Conservation (phyloP, 164 flowering plant genomes). For the Amborella trichopoda region DNA sequence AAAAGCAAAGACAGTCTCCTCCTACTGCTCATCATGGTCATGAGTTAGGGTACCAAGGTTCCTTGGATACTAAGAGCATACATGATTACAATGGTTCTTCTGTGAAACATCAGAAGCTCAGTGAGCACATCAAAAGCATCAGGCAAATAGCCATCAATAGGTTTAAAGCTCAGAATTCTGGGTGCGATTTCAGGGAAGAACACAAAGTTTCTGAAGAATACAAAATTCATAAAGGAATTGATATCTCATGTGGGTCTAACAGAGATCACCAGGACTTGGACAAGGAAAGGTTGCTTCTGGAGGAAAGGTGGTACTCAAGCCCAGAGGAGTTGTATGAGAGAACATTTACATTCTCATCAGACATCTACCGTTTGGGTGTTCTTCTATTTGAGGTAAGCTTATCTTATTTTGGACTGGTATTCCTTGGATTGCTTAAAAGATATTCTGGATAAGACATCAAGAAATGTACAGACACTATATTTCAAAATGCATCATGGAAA, state of each 20-base stretch:
- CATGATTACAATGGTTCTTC: conserved; percentile 8
- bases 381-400: conserved; percentile 84
- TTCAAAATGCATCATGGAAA: not conserved
- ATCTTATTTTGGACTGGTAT: not conserved
- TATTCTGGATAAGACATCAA: not conserved
- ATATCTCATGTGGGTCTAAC: conserved; percentile 10
- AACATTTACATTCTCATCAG: conserved; percentile 39
- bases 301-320: conserved; percentile 79
- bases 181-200: conserved; percentile 7
- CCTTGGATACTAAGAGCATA: conserved; percentile 4
- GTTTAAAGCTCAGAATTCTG: conserved; percentile 12
- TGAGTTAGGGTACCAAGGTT: not conserved
- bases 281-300: conserved; percentile 22
- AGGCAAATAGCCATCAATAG: conserved; percentile 6
- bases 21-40: not conserved
- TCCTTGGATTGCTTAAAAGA: not conserved
- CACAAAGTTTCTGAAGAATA: conserved; percentile 5
- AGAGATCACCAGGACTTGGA: conserved; percentile 13
- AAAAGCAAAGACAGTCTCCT: not conserved
- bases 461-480: not conserved
- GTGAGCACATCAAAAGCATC: conserved; percentile 22
- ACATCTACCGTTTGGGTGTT: conserved; percentile 80
- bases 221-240: conserved; percentile 10
- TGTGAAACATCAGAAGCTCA: conserved; percentile 39
- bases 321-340: conserved; percentile 51